Evolutionary conservation across 257 asterid species (phyloP).

Genomic region (Ballota nigra): DNA sequence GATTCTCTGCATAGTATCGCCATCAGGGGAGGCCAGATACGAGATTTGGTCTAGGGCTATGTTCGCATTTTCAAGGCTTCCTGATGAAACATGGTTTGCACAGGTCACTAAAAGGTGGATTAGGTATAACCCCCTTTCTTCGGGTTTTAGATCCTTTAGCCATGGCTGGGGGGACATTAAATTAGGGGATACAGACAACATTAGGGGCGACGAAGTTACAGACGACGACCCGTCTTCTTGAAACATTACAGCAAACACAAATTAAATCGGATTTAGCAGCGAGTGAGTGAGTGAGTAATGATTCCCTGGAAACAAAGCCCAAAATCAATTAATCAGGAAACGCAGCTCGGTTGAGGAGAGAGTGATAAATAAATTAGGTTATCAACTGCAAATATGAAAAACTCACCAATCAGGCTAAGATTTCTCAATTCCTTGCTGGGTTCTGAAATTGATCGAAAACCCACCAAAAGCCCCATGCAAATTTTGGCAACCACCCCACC

Average conservation of each 20-base stretch:
- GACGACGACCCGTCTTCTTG: conserved; percentile 94
- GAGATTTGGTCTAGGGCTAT: conserved; percentile 87
- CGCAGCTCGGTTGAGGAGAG: too few relatives aligned
- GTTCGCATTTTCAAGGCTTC: conserved; percentile 79
- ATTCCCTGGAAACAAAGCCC: conserved; percentile 9
- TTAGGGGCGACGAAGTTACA: conserved; percentile 68
- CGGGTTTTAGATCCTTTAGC: conserved; percentile 85
- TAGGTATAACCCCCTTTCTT: conserved; percentile 81
- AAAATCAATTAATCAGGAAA: background rate
- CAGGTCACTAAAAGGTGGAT: conserved; percentile 81
- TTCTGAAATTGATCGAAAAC: conserved; percentile 28
- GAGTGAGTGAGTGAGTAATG: background rate
- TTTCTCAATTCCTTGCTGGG: conserved; percentile 30
- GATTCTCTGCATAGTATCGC: conserved; percentile 93
- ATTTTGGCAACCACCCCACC: conserved; percentile 14
- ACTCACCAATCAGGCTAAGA: conserved; percentile 42
- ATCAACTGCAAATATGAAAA: background rate
- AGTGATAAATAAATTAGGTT: background rate
- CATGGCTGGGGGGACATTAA: conserved; percentile 65
- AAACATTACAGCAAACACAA: conserved; percentile 39
- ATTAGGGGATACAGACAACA: conserved; percentile 51
- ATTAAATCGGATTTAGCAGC: background rate
- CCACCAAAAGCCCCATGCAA: conserved; percentile 30
- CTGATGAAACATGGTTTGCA: conserved; percentile 76
- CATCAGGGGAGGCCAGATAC: conserved; percentile 76